Evolutionary conservation across 1,284 basidiomycete species (phyloP), one percentile per base, ranked within the genome.

Genomic region (Coniferiporia weirii): DNA sequence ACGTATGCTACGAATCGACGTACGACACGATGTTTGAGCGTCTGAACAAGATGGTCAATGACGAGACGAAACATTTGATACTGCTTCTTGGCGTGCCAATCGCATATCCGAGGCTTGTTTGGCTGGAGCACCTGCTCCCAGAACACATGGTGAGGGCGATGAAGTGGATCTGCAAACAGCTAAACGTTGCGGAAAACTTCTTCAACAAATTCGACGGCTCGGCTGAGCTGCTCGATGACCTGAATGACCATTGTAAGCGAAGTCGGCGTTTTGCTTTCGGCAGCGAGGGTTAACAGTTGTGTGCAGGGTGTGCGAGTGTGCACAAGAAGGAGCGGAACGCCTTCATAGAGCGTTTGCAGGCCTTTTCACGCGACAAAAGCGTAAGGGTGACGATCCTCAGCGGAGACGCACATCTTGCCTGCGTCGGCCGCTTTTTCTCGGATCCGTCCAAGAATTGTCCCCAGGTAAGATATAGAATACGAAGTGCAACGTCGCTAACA

Each of bases 251-350:
- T 64, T 71, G 69, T 64, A 40, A 49, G 60, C 48, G 9, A 47
- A 38, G 1, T 19, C 5, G 27, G 27, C 27, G 27, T 2, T 5
- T 27, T 27, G 12, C 3, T 15, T 40, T 1, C 38, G 8, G 38
- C 8, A 15, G 1, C 38, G 38, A 15, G 9, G 8, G 3, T 40
- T 40, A 40, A 40, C 13, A 5, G 10, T 27, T 27, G 27, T 27
- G 27, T 27, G 27, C 49, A 62, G 61, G 62, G 57, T 73, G 71
- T 54, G 71, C 74, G 0, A 67, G 62, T 19, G 65, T 65, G 2
- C 76, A 78, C 66, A 78, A 78, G 64, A 64, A 66, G 19, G 77
- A 78, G 60, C 70, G 76, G 22, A 79, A 79, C 62, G 68, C 67
- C 61, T 68, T 78, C 34, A 66, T 79, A 10, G 65, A 70, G 54